A percentile compares a stretch with the other conserved stretches of the same genome.
These are phyloP conservation scores for Phyllosticta capitalensis DNA, from an alignment of 2,329 filamentous ascomycete species.

Conservation along the genomic window DNA sequence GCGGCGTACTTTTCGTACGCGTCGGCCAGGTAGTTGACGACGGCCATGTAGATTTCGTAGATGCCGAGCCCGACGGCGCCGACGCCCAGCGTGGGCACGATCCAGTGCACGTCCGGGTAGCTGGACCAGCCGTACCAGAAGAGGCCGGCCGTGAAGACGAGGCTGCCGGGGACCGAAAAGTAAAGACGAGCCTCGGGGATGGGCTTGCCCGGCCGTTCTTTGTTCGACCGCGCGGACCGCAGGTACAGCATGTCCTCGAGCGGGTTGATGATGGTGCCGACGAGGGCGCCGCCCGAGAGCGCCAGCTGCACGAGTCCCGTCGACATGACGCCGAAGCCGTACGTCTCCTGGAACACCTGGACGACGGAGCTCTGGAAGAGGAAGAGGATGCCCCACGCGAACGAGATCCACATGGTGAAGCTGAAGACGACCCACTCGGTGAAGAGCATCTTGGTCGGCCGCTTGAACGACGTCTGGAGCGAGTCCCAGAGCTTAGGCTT, in stretches of 20 bases:
- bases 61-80: conserved; percentile 20
- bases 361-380: conserved; percentile 34
- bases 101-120: conserved; percentile 16
- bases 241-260: conserved; percentile 26
- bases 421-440: conserved; percentile 35
- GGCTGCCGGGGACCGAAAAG: conserved; percentile 31
- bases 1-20: conserved; percentile 41
- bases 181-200: conserved; percentile 37
- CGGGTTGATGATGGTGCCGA: conserved; percentile 33
- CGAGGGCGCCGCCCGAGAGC: conserved; percentile 33
- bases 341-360: conserved; percentile 31
- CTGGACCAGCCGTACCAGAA: conserved; percentile 22
- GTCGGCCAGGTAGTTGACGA: conserved; percentile 40
- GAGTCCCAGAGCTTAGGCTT: conserved; percentile 15
- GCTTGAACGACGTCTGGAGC: conserved; percentile 32
- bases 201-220: conserved; percentile 27
- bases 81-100: conserved; percentile 20
- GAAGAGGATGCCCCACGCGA: conserved; percentile 36
- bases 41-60: conserved; percentile 36
- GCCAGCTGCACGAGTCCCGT: conserved; percentile 34
- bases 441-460: conserved; percentile 31
- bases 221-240: conserved; percentile 24
- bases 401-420: conserved; percentile 37
- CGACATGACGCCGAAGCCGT: conserved; percentile 24
- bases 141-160: conserved; percentile 25